Evolutionary conservation across 2,329 filamentous ascomycete genomes (phyloP).

Genomic region (Helotiales sp.): DNA sequence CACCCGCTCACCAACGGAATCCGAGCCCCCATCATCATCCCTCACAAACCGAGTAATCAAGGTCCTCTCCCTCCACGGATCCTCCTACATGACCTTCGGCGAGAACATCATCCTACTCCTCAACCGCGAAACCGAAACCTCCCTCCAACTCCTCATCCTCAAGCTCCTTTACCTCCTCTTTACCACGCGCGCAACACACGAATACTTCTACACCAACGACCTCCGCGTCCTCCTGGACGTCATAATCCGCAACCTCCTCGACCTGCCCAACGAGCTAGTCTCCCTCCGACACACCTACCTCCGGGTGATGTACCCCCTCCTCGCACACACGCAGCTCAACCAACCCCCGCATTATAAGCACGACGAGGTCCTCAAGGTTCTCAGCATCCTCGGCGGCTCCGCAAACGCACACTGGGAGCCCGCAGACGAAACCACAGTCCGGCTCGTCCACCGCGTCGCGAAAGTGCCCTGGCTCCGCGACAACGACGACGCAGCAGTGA

Average conservation of each 20-base stretch:
- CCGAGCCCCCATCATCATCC: conserved; percentile 47
- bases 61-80: conserved; percentile 79
- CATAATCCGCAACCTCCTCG: conserved; percentile 94
- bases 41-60: conserved; percentile 95
- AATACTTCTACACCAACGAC: conserved; percentile 99
- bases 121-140: conserved; percentile 93
- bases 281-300: conserved; percentile 90
- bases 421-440: conserved; percentile 78
- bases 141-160: conserved; percentile 91
- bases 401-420: conserved; percentile 78
- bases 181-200: conserved; percentile 86
- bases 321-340: conserved; percentile 89
- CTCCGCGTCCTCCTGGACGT: conserved; percentile 93
- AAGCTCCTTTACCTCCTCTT: conserved; percentile 96
- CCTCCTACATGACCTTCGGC: conserved; percentile 88
- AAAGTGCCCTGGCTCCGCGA: conserved; percentile 71
- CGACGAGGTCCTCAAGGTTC: conserved; percentile 77
- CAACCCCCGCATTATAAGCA: conserved; percentile 90
- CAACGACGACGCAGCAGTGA: conserved; percentile 47
- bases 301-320: conserved; percentile 85
- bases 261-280: conserved; percentile 82
- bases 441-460: conserved; percentile 76
- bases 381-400: conserved; percentile 71
- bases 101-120: conserved; percentile 96
- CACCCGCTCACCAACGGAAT: conserved; percentile 48